These are phyloP conservation scores for Alternaria dauci DNA, from an alignment of 2,329 filamentous ascomycete genomes.

Conservation along the genomic window DNA sequence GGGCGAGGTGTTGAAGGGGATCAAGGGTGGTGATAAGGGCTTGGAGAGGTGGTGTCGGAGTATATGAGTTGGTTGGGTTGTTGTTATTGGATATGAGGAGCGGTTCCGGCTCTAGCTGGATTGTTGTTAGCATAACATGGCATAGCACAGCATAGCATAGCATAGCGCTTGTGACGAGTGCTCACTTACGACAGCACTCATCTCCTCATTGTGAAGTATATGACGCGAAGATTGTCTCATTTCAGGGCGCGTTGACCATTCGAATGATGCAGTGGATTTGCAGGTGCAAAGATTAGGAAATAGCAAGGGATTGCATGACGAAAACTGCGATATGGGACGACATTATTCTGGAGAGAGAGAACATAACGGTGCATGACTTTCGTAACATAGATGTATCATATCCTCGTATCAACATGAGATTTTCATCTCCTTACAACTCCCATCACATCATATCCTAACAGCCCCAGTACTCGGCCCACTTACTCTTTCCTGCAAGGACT, in stretches of 20 bases:
- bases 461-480: slow-evolving; percentile 58
- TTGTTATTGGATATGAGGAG: not conserved
- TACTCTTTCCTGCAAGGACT: slow-evolving; percentile 60
- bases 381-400: not conserved
- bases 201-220: too few relatives aligned
- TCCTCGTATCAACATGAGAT: not conserved
- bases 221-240: not conserved
- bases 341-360: not conserved
- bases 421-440: not conserved
- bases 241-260: not conserved
- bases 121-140: not conserved
- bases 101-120: not conserved
- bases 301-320: not conserved
- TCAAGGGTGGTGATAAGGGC: slow-evolving; percentile 59
- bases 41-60: slow-evolving; percentile 75
- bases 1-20: slow-evolving; percentile 58
- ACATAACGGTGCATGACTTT: not conserved
- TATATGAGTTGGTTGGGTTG: slow-evolving; percentile 5
- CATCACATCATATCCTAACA: slow-evolving; percentile 1
- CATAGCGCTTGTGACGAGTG: not conserved
- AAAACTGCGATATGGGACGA: not conserved
- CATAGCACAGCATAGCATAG: not conserved
- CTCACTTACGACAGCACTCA: not conserved
- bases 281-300: not conserved
- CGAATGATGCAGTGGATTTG: not conserved